Base-by-base conservation (phyloP, 345 rosid genomes). In the Nephelium lappaceum region DNA sequence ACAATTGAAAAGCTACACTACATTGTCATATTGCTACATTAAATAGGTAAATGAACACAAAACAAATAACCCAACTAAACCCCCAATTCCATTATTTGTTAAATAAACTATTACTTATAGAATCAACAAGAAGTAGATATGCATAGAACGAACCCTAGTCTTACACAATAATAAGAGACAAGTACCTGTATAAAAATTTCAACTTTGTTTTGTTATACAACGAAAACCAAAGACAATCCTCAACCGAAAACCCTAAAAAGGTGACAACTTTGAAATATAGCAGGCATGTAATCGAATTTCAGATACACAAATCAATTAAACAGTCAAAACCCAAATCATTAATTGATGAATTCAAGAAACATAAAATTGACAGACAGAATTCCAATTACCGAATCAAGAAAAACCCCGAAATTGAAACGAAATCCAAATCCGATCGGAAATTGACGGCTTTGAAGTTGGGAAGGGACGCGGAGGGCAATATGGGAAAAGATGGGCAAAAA, bases 351-450 rank as follows among this genome's bases (percentile, higher is more conserved):
- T 67, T 43, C 16, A 69, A 18, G 8, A 21, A 64, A 24, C 11
- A 45, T 19, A 73, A 73, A 83, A 60, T n/a, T 10, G 2, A 60
- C 3, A 53, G 64, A 19, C 2, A 6, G 11, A 18, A 45, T 11
- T 57, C 16, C 24, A 60, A 60, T 60, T 60, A 60, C 64, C 64
- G 64, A 60, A 23, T 60, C 9, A 60, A 60, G 64, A 60, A 65
- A 45, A 14, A 63, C 1, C 1, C 47, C 53, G 45, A 36, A 76
- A 42, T 51, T 45, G 64, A 43, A 73, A 64, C 5, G 27, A 27
- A 53, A 58, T 5, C 60, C 43, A 38, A 83, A 76, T 58, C 74
- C 25, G 79, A 83, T 80, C 77, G 11, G 62, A 38, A 81, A 69
- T 68, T 72, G 27, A 58, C 24, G 47, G 68, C 42, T 72, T 21